phyloP scores from a whole-genome alignment of 441 rosid genomes.

The Theobroma grandiflorum region DNA sequence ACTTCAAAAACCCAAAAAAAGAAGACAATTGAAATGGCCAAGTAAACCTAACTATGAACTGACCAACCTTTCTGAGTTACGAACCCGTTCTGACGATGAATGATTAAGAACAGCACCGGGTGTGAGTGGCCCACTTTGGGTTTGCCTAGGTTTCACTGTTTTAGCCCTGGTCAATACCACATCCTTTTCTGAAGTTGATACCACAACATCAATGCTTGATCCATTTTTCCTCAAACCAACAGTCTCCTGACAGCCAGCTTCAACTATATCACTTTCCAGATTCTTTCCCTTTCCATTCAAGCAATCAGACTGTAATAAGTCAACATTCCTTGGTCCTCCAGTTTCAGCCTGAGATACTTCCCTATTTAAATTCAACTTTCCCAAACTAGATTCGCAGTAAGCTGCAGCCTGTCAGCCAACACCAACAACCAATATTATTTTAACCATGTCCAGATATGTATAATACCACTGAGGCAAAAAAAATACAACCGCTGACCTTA shows the following conservation, averaged over 20 bases:
- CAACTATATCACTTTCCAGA: conserved; percentile 49
- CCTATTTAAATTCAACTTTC: conserved; percentile 41
- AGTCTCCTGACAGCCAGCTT: conserved; percentile 49
- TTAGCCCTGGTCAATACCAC: conserved; percentile 53
- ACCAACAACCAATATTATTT: conserved; percentile 20
- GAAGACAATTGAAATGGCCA: not conserved
- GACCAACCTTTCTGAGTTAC: conserved; percentile 68
- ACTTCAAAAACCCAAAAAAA: conserved; percentile 1
- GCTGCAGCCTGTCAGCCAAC: conserved; percentile 45
- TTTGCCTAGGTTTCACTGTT: conserved; percentile 65
- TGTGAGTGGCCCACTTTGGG: conserved; percentile 89
- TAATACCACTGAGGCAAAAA: not conserved
- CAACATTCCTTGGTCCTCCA: conserved; percentile 40
- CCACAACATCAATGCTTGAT: conserved; percentile 52
- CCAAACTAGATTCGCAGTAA: conserved; percentile 37
- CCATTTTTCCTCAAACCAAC: conserved; percentile 49
- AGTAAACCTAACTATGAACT: conserved; percentile 22
- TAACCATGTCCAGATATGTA: conserved; percentile 18
- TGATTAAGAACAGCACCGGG: conserved; percentile 66
- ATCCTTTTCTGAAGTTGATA: conserved; percentile 67
- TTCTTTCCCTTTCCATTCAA: conserved; percentile 58
- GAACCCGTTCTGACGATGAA: conserved; percentile 69
- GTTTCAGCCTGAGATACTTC: conserved; percentile 46
- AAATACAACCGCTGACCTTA: conserved; percentile 50
- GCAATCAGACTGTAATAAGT: conserved; percentile 45